Evolutionary conservation across 2,329 filamentous ascomycete species (phyloP).

Genomic region (Eutypa lata): DNA sequence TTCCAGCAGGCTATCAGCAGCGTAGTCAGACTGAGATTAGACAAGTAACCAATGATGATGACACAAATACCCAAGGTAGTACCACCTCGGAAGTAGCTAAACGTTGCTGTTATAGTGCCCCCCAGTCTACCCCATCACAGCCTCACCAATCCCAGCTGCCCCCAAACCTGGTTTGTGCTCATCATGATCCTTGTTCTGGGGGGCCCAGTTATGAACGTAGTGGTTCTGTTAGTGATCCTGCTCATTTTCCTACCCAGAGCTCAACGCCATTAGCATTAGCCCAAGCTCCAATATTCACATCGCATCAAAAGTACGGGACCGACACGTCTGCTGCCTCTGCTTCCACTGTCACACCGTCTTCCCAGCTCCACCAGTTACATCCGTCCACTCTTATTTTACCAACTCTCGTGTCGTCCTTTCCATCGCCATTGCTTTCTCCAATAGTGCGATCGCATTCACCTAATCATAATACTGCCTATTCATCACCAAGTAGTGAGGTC

Average conservation of each 20-base stretch:
- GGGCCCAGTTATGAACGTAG: neutral
- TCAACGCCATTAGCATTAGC: neutral
- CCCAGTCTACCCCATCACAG: neutral
- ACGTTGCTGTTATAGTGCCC: neutral
- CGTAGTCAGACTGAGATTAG: neutral
- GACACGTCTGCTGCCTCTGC: neutral
- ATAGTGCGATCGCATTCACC: neutral
- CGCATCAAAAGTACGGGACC: neutral
- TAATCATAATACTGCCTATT: neutral
- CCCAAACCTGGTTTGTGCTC: neutral
- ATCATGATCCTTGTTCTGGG: neutral
- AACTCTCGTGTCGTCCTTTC: neutral
- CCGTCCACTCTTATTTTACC: too few relatives aligned
- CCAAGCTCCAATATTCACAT: neutral
- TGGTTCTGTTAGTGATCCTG: neutral
- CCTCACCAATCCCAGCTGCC: neutral
- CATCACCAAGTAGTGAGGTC: slow-evolving; percentile 7
- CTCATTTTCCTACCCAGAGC: neutral
- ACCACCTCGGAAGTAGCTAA: neutral
- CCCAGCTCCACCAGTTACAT: neutral
- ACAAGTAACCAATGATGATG: neutral
- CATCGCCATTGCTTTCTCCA: neutral
- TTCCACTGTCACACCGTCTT: neutral
- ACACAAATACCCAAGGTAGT: neutral
- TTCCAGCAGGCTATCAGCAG: too few relatives aligned